A percentile compares a stretch with the other conserved stretches of the same genome.
Evolutionary conservation across 495 filamentous ascomycete genomes (phyloP).

Genomic region (Tuber melanosporum): DNA sequence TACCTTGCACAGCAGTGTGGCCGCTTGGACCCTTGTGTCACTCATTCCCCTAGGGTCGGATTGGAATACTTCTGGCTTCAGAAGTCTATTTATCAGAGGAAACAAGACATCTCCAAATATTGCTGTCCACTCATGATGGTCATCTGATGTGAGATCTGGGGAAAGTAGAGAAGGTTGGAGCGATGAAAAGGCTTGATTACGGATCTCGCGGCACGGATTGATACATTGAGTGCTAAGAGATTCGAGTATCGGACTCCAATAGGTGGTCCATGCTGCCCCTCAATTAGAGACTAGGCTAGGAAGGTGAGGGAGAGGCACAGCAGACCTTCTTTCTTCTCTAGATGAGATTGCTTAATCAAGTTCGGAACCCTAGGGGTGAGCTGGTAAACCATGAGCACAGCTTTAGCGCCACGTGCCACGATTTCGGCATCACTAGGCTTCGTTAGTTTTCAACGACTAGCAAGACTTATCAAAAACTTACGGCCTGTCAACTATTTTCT

Average conservation of each 20-base stretch:
- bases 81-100: slow-evolving; percentile 77
- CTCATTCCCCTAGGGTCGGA: slow-evolving; percentile 90
- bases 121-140: slow-evolving; percentile 84
- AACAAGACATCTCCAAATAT: slow-evolving; percentile 95
- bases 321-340: slow-evolving; percentile 77
- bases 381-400: slow-evolving; percentile 70
- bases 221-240: slow-evolving; percentile 81
- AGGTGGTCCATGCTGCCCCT: slow-evolving; percentile 79
- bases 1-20: slow-evolving; percentile 85
- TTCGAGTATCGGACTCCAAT: slow-evolving; percentile 93
- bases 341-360: slow-evolving; percentile 85
- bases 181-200: slow-evolving; percentile 77
- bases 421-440: slow-evolving; percentile 57
- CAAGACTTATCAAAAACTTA: slow-evolving; percentile 10
- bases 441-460: slow-evolving; percentile 5
- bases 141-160: slow-evolving; percentile 63
- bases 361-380: slow-evolving; percentile 73
- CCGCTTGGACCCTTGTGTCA: slow-evolving; percentile 87
- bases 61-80: slow-evolving; percentile 94
- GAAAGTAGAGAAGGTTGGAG: slow-evolving; percentile 83
- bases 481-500: slow-evolving; percentile 32
- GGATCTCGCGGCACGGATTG: slow-evolving; percentile 91
- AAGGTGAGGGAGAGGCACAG: not conserved
- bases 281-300: slow-evolving; percentile 20
- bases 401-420: slow-evolving; percentile 70